Conservation (phyloP, 257 asterid species). For the Salvia miltiorrhiza region DNA sequence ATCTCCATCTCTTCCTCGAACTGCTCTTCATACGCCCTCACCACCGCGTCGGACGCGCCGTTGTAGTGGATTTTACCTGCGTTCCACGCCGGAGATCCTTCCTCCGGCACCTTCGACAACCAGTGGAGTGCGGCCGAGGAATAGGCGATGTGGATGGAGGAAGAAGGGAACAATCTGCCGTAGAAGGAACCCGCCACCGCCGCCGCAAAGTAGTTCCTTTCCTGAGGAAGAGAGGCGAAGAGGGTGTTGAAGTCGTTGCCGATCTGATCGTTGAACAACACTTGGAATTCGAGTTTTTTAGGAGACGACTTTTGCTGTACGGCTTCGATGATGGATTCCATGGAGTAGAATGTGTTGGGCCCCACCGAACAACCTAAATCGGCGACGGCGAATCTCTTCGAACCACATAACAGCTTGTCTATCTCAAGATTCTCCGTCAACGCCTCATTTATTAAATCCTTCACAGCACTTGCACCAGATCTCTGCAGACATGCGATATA, state of each 20-base stretch:
- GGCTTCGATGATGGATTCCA: neutral
- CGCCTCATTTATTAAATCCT: neutral
- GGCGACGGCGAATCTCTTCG: neutral
- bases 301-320: neutral
- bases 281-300: neutral
- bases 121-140: neutral
- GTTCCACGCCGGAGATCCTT: no score
- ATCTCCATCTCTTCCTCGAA: neutral
- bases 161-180: neutral
- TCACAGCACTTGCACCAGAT: no score
- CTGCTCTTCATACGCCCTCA: neutral
- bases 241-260: neutral
- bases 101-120: neutral
- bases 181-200: neutral
- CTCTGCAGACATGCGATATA: no score
- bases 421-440: neutral
- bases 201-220: neutral
- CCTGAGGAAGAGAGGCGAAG: neutral
- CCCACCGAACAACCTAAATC: neutral
- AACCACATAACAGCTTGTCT: neutral
- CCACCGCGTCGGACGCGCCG: neutral
- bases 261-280: neutral
- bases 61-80: neutral
- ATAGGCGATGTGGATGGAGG: neutral
- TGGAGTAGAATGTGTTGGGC: neutral